Base-by-base conservation (phyloP, 352 stramenopile genomes). In the Phytophthora cajani region DNA sequence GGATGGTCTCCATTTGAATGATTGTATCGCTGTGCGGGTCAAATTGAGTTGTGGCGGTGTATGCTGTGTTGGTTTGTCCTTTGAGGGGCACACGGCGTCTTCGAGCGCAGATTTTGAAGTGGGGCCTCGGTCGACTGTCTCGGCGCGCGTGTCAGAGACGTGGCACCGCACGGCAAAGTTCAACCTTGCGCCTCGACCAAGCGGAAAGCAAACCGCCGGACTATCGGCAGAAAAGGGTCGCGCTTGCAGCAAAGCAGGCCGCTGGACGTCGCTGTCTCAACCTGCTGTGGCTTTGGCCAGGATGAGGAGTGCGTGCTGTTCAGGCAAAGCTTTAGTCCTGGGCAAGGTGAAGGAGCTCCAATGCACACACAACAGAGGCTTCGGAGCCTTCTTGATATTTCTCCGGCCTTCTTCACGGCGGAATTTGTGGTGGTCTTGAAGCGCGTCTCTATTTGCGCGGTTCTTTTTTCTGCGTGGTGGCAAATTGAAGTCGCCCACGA, bases 1-100 rank as follows among this genome's bases (percentile, higher is more conserved):
- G 78, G 64, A 89, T 81, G 68, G 86, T 84, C 62, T 91, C 80
- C 84, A 91, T 91, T 0, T 57, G 23, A 21, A 19, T 14, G 32
- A 12, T 21, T 16, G 36, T 10, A 9, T 2, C 1, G 1, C 1
- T 30, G 16, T 30, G 33, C 32, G 49, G 27, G 33, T 33, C 51
- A 67, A 21, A 44, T 67, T 33, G 56, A 42, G 56, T 57, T 46
- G 32, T 32, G 44, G 44, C 30, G 30, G 5, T 33, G 30, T 10
- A 14, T 42, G 27, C 9, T 42, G 33, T 16, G 36, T 42, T 2
- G 12, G 36, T 42, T 42, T 42, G 36, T 5, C 10, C 12, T 42
- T 42, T 42, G 36, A 42, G 10, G 36, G 36, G 36, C 36, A 42
- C 36, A 42, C 68, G 56, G 44, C 64, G 60, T 64, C 63, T 67